Percentiles rank a stretch among this genome's conserved stretches.
Conservation (phyloP, 495 filamentous ascomycete species). For the Trichoderma virens region DNA sequence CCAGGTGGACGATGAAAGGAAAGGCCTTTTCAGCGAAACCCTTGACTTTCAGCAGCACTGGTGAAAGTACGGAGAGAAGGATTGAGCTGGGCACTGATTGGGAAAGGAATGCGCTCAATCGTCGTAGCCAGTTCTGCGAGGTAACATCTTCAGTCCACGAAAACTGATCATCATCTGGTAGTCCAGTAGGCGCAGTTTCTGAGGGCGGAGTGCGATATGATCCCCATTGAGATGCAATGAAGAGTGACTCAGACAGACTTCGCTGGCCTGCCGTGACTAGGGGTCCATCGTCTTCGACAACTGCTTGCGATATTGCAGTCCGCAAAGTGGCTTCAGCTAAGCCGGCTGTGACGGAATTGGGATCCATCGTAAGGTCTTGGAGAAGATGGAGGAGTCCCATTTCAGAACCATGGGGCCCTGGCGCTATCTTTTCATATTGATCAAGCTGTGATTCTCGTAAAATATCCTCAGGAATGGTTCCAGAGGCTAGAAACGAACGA, state of each 20-base stretch:
- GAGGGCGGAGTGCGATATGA: constrained; percentile 40
- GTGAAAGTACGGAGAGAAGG: constrained; percentile 56
- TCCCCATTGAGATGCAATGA: constrained; percentile 40
- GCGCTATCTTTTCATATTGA: constrained; percentile 36
- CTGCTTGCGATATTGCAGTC: constrained; percentile 52
- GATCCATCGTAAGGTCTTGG: constrained; percentile 57
- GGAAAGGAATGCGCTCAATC: constrained; percentile 53
- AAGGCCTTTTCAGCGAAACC: constrained; percentile 64
- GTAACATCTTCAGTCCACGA: constrained; percentile 3
- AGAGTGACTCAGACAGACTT: constrained; percentile 32
- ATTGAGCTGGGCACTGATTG: constrained; percentile 52
- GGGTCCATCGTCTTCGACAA: constrained; percentile 32
- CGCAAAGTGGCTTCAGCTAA: constrained; percentile 72
- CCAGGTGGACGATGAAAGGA: constrained; percentile 74
- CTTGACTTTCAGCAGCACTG: constrained; percentile 52
- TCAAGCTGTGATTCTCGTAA: constrained; percentile 49
- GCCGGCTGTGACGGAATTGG: constrained; percentile 56
- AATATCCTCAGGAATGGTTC: constrained; percentile 51
- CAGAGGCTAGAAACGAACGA: constrained; percentile 70
- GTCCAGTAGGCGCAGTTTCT: constrained; percentile 23
- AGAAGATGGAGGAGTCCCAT: constrained; percentile 54
- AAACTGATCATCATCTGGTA: neutral
- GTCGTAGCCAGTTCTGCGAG: constrained; percentile 52
- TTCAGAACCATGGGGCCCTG: constrained; percentile 33
- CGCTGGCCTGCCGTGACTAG: constrained; percentile 43